Conservation (phyloP, 2,329 filamentous ascomycete species). For the Penicillium sp. region DNA sequence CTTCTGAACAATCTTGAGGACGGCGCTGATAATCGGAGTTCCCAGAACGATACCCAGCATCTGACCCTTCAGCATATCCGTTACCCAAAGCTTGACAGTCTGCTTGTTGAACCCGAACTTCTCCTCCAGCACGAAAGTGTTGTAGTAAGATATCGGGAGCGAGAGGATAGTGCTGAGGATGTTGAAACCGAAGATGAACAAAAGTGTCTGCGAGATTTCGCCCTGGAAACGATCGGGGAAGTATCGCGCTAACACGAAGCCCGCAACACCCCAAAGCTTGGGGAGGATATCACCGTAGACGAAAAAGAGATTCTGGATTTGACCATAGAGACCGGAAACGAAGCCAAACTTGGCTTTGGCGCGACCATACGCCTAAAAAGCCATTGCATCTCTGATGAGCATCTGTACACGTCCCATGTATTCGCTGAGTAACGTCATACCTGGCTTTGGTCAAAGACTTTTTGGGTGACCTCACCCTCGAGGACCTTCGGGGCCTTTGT, state of each 20-base stretch:
- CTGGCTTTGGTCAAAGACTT: slow-evolving; percentile 93
- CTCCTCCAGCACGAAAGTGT: slow-evolving; percentile 94
- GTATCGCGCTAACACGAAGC: slow-evolving; percentile 72
- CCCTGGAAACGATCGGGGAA: slow-evolving; percentile 79
- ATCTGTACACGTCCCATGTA: not conserved
- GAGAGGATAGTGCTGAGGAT: slow-evolving; percentile 78
- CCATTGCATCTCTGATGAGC: slow-evolving; percentile 4
- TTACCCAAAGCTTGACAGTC: slow-evolving; percentile 83
- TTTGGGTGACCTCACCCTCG: slow-evolving; percentile 81
- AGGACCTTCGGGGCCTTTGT: slow-evolving; percentile 83
- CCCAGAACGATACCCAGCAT: slow-evolving; percentile 77
- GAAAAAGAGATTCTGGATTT: slow-evolving; percentile 84
- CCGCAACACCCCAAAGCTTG: slow-evolving; percentile 83
- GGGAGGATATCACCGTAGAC: slow-evolving; percentile 91
- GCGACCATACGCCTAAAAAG: slow-evolving; percentile 76
- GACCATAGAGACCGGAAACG: slow-evolving; percentile 77
- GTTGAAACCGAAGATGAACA: slow-evolving; percentile 88
- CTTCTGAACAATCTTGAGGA: slow-evolving; percentile 91
- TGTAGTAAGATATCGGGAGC: slow-evolving; percentile 83
- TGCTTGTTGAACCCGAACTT: slow-evolving; percentile 99
- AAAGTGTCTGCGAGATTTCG: slow-evolving; percentile 89
- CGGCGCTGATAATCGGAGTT: slow-evolving; percentile 85
- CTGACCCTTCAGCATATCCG: slow-evolving; percentile 89
- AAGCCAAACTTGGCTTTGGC: slow-evolving; percentile 92
- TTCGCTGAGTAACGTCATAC: slow-evolving; percentile 44